Base-by-base conservation (phyloP, 2,329 filamentous ascomycete genomes). In the Colletotrichum godetiae region DNA sequence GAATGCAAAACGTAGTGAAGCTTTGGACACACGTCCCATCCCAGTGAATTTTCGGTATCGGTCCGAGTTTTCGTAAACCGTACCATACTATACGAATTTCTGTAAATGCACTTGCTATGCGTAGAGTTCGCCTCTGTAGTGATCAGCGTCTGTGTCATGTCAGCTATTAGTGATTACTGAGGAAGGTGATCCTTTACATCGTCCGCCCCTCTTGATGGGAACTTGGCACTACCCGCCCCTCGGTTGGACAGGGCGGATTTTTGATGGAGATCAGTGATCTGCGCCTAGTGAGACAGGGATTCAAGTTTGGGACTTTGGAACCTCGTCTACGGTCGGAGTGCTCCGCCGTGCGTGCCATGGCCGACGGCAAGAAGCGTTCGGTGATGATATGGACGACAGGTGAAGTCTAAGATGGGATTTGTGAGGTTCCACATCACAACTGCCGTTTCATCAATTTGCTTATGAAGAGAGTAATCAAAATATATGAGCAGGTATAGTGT, bases 111-210 rank as follows among this genome's bases (percentile, higher is more conserved):
- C 42, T 24, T 24, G 5, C 19, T n/a, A 58, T 13, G 22, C 49
- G 62, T 13, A 29, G n/a, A 33, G 15, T 19, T 29, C 56, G 55
- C 19, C 37, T 59, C 1, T 22, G 22, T n/a, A 53, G 35, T 24
- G 53, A 52, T 42, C 46, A 37, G 8, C 37, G 13, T 58, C 52
- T 68, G 69, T 68, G 29, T 72, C 69, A 63, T 49, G 42, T 59
- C 33, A 0, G 24, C 31, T 67, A 67, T 46, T 27, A 31, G 13
- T 53, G 57, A n/a, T 33, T 67, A 37, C 29, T 52, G 53, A 67
- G 22, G 33, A 59, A 58, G 15, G 35, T 15, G 19, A 66, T 66
- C 22, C 11, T 33, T 24, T 27, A 46, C 53, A n/a, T 59, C 19
- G 29, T n/a, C 27, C 35, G 10, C 37, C 5, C 24, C 8, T 13